phyloP scores from a whole-genome alignment of 2,329 filamentous ascomycete genomes.

The Apiospora sp. region DNA sequence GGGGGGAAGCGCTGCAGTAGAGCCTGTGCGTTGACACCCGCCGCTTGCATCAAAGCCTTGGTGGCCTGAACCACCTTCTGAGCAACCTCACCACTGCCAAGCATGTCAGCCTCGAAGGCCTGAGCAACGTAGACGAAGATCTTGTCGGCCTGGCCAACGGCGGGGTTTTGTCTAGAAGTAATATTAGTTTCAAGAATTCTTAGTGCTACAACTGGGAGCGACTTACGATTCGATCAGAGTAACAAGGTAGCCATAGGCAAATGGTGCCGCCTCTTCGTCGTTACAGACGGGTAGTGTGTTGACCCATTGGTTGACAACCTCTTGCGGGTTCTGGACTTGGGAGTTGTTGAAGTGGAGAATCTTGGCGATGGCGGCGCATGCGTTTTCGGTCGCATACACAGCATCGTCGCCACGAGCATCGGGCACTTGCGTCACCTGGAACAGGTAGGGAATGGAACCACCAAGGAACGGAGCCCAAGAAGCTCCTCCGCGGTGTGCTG shows the following conservation, averaged over 20 bases:
- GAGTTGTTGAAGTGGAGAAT: slow-evolving; percentile 88
- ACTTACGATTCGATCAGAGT: slow-evolving; percentile 95
- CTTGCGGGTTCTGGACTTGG: slow-evolving; percentile 78
- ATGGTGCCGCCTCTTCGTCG: slow-evolving; percentile 96
- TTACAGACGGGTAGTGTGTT: slow-evolving; percentile 91
- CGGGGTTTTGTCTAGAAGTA: slow-evolving; percentile 79
- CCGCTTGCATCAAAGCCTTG: slow-evolving; percentile 77
- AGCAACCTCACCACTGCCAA: slow-evolving; percentile 80
- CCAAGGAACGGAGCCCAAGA: slow-evolving; percentile 89
- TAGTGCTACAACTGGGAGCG: neutral
- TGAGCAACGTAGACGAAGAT: slow-evolving; percentile 87
- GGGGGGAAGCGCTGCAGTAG: slow-evolving; percentile 78
- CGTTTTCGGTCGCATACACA: slow-evolving; percentile 90
- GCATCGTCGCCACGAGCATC: slow-evolving; percentile 91
- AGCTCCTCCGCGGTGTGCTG: slow-evolving; percentile 88
- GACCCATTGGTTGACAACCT: slow-evolving; percentile 85
- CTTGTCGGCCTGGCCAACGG: slow-evolving; percentile 77
- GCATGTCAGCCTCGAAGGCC: slow-evolving; percentile 88
- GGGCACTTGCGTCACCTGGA: slow-evolving; percentile 82
- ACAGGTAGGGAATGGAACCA: slow-evolving; percentile 80
- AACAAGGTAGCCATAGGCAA: slow-evolving; percentile 90
- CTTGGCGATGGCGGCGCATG: slow-evolving; percentile 95
- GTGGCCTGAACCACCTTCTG: slow-evolving; percentile 78
- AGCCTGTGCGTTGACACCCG: slow-evolving; percentile 78
- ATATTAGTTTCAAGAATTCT: slow-evolving; percentile 21